Conservation (phyloP, 169 alveolate species). For the Babesia divergens region DNA sequence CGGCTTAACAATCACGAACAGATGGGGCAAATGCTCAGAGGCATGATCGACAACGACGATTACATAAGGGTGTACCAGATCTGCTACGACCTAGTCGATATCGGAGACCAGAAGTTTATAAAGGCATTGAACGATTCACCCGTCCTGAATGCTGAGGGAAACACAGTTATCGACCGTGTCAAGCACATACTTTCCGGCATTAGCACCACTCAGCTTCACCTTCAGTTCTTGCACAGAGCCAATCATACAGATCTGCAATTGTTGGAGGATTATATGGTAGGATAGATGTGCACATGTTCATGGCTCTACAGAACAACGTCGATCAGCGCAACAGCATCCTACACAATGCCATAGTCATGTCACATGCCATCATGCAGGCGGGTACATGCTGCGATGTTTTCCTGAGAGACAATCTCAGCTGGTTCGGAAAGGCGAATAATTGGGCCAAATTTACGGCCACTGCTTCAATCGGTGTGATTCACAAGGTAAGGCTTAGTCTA, state of each 20-base stretch:
- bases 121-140: slow-evolving; percentile 48
- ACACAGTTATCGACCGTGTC: slow-evolving; percentile 43
- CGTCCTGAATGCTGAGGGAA: neutral
- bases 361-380: slow-evolving; percentile 90
- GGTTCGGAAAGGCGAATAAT: slow-evolving; percentile 91
- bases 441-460: slow-evolving; percentile 98
- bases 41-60: slow-evolving; percentile 69
- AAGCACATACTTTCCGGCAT: slow-evolving; percentile 79
- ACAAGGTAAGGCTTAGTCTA: slow-evolving; percentile 77
- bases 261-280: slow-evolving; percentile 67
- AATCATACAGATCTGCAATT: slow-evolving; percentile 86
- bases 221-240: slow-evolving; percentile 85
- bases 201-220: slow-evolving; percentile 72
- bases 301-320: slow-evolving; percentile 33
- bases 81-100: slow-evolving; percentile 90
- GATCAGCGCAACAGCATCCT: slow-evolving; percentile 76
- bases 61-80: slow-evolving; percentile 86
- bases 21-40: slow-evolving; percentile 80
- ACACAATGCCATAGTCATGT: slow-evolving; percentile 89
- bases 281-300: neutral
- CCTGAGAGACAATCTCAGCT: slow-evolving; percentile 89
- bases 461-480: slow-evolving; percentile 96
- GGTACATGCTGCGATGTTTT: slow-evolving; percentile 95
- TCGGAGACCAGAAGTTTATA: slow-evolving; percentile 87
- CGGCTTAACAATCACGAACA: slow-evolving; percentile 82